Evolutionary conservation across 306 rosid genomes (phyloP).

Genomic region (Lathyrus sativus): DNA sequence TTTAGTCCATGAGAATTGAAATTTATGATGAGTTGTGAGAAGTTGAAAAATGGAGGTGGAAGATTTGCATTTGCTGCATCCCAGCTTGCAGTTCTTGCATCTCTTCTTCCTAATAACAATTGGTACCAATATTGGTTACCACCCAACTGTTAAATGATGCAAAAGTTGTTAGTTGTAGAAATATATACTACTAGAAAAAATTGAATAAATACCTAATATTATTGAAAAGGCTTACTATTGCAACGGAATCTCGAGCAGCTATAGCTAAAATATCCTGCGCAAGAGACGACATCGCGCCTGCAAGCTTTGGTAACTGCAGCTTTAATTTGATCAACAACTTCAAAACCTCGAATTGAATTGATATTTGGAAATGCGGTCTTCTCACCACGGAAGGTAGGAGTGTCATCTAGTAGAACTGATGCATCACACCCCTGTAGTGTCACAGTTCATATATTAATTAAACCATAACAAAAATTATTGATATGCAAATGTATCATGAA

Average conservation of each 20-base stretch:
- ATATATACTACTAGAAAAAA: not conserved
- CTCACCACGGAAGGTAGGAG: conserved; percentile 35
- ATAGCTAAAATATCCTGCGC: conserved; percentile 54
- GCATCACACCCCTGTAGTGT: conserved; percentile 49
- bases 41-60: conserved; percentile 39
- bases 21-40: conserved; percentile 37
- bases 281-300: conserved; percentile 38
- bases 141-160: conserved; percentile 37
- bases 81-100: conserved; percentile 48
- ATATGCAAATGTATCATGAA: not conserved
- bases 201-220: no score
- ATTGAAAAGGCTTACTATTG: conserved; percentile 37
- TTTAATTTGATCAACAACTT: conserved; percentile 47
- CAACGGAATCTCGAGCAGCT: conserved; percentile 54
- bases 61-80: conserved; percentile 43
- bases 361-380: conserved; percentile 41
- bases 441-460: not conserved
- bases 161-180: not conserved
- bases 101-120: conserved; percentile 53
- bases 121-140: conserved; percentile 42
- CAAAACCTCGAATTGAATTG: conserved; percentile 46
- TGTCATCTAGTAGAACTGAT: conserved; percentile 47
- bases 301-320: conserved; percentile 40
- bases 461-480: not conserved
- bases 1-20: conserved; percentile 46